phyloP scores from a whole-genome alignment of 73 alveolate genomes.

The Effrenium voratum region DNA sequence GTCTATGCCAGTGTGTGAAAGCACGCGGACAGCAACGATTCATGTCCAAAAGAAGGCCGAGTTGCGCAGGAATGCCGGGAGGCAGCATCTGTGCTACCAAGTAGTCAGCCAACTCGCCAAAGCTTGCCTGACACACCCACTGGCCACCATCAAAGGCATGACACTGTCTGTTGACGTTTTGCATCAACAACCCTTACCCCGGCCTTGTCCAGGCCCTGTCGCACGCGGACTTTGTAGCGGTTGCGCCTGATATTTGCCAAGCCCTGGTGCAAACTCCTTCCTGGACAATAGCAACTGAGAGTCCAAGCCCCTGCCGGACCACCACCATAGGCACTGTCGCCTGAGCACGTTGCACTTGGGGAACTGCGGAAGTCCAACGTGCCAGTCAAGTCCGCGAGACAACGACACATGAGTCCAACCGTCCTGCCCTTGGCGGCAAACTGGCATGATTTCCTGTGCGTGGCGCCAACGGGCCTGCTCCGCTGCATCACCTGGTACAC shows the following conservation, averaged over 20 bases:
- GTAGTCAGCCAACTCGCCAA: slow-evolving; percentile 65
- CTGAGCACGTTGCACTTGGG: background rate
- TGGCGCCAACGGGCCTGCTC: too few relatives aligned
- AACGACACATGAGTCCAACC: too few relatives aligned
- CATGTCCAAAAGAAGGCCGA: background rate
- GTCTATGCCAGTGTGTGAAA: background rate
- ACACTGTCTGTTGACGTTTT: background rate
- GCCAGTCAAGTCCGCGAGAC: too few relatives aligned
- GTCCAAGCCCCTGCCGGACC: slow-evolving; percentile 85
- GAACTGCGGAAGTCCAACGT: too few relatives aligned
- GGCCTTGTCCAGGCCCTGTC: slow-evolving; percentile 49
- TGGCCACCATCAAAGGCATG: background rate
- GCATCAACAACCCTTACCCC: background rate
- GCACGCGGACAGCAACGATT: background rate
- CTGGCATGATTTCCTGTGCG: too few relatives aligned
- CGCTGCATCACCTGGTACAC: background rate
- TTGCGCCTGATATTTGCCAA: slow-evolving; percentile 34
- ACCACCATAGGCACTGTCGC: background rate
- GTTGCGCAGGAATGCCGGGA: slow-evolving; percentile 58
- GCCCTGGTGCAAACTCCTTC: too few relatives aligned
- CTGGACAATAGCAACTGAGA: too few relatives aligned
- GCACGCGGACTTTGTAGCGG: slow-evolving; percentile 52
- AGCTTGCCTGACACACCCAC: slow-evolving; percentile 7
- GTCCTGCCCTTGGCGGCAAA: too few relatives aligned
- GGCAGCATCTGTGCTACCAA: slow-evolving; percentile 78